phyloP scores from a whole-genome alignment of 1,284 basidiomycete genomes.

The Schizopora paradoxa region DNA sequence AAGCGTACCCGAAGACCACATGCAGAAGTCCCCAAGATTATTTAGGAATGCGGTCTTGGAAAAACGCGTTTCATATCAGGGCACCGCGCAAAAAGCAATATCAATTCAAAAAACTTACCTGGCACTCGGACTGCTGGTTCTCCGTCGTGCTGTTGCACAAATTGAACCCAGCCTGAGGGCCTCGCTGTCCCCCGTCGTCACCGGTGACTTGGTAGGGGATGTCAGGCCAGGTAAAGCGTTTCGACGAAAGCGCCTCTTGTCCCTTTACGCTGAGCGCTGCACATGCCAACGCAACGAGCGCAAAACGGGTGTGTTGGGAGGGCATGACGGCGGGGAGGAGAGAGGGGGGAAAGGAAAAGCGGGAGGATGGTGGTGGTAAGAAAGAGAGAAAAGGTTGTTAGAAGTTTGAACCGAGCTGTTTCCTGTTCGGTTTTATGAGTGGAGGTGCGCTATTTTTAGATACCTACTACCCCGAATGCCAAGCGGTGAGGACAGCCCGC shows the following conservation, averaged over 20 bases:
- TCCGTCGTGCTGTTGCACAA: conserved; percentile 64
- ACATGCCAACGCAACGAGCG: conserved; percentile 14
- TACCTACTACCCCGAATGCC: too few species aligned
- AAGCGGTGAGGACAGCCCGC: too few species aligned
- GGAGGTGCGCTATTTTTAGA: too few species aligned
- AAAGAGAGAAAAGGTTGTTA: too few species aligned
- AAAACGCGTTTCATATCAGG: too few species aligned
- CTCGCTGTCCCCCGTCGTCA: conserved; percentile 40
- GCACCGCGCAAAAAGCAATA: not conserved
- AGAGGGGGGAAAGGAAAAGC: too few species aligned
- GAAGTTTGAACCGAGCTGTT: too few species aligned
- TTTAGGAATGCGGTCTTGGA: conserved; percentile 3
- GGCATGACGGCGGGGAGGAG: too few species aligned
- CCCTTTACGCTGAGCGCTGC: too few species aligned
- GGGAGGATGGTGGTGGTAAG: too few species aligned
- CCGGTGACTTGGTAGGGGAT: conserved; percentile 48
- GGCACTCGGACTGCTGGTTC: conserved; percentile 52
- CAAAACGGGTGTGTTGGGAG: conserved; percentile 20
- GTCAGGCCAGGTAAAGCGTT: conserved; percentile 4
- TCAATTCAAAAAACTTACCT: conserved; percentile 27
- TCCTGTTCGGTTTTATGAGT: too few species aligned
- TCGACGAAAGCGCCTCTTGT: conserved; percentile 10
- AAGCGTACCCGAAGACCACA: conserved; percentile 23
- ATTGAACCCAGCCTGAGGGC: conserved; percentile 59
- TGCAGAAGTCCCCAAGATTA: conserved; percentile 21